Base-by-base conservation (phyloP, 1,284 basidiomycete species). In the Amylostereum chailletii region DNA sequence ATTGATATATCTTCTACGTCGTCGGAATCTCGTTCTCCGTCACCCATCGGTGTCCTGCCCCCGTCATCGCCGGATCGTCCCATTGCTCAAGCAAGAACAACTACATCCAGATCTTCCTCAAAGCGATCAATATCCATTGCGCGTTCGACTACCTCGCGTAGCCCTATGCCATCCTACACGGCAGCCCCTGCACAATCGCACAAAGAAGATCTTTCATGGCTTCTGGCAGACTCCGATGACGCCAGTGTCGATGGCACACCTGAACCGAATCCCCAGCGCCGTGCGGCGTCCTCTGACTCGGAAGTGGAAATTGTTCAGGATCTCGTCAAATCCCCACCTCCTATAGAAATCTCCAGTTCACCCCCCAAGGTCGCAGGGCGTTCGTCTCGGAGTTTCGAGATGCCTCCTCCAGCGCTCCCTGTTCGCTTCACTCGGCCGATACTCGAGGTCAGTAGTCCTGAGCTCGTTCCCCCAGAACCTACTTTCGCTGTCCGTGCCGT, bases 401-500 rank as follows among this genome's bases (percentile, higher is more conserved):
- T 72, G 70, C 68, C 62, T 31, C 73, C 71, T 40, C 74, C 76
- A 3, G 63, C 68, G 8, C 51, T 69, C 37, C 75, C 71, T 27
- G 51, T 58, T 38, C 60, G 63, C 43, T 46, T 56, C 19, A 19
- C 19, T 19, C 19, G 19, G 19, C 19, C 19, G 19, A 19, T 19
- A 19, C 19, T 19, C 19, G 19, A 19, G 19, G 19, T 19, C 19
- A 19, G 19, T 19, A 19, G 19, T 19, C 19, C 19, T 19, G 19
- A 19, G 42, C 26, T 53, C 46, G 47, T 57, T 42, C 49, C 60
- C 1, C 74, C 76, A 1, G 68, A 74, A 40, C 65, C 71, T 3
- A 75, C 83, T 0, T 81, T 79, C 50, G 75, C 75, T 31, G 65
- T 84, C n/a, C 74, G 78, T 8, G 70, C 67, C 1, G 62, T 65